Base-by-base conservation (phyloP, 2,329 filamentous ascomycete genomes). In the Trichophyton verrucosum region DNA sequence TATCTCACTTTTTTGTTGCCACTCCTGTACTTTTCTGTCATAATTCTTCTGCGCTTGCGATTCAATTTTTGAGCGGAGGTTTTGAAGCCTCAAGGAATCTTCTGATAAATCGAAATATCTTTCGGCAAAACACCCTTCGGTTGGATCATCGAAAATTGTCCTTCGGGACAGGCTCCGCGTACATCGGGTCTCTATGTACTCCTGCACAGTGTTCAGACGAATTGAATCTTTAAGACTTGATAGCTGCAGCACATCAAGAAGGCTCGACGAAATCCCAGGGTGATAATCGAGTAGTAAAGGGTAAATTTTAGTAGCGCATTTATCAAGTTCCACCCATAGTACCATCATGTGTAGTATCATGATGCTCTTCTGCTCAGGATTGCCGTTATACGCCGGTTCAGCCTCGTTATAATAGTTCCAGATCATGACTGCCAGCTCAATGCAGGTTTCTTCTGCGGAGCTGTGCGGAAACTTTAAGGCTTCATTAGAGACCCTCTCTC, bases 291-390 rank as follows among this genome's bases (percentile, higher is more conserved):
- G 33, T 0, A 88, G 69, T 0, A 86, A 67, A 0, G 79, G 78
- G 46, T 59, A 82, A 0, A 64, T 62, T 0, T 51, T 9, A 0
- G 75, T 69, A 0, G 80, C 78, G n/a, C 67, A 69, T 9, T 72
- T 65, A 63, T 88, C 86, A 68, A 86, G 76, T 1, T 68, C 65
- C 2, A 80, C 68, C 85, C 84, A 88, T 0, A 85, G 64, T 57
- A 82, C 79, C 66, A 87, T 77, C 0, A 83, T 49, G 6, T 72
- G 76, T 1, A 88, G 73, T 0, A 86, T 69, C 65, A 81, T 76
- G 0, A 70, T 61, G 30, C 82, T 84, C 64, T 76, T 78, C 24
- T 80, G 75, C 57, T 81, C 79, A 0, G 78, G 73, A 61, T 80
- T 76, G 3, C 65, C 62, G 0, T 75, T 65, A 62, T 81, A 83